Percentiles rank a stretch among this genome's conserved stretches.
Conservation (phyloP, 495 filamentous ascomycete species). For the Amorphotheca resinae region DNA sequence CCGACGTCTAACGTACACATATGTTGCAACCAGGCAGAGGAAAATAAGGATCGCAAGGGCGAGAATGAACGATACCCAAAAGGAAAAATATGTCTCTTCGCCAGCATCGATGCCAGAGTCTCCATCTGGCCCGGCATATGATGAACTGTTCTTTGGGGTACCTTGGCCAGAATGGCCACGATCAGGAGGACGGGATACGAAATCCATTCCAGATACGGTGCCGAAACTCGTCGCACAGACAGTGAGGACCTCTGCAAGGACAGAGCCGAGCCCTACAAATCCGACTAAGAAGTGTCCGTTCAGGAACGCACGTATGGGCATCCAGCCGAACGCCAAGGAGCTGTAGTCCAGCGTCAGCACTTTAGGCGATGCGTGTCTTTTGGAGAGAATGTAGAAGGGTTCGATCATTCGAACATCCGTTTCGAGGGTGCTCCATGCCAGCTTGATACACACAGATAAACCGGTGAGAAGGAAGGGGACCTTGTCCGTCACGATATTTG, state of each 20-base stretch:
- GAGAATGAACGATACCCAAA: conserved; percentile 45
- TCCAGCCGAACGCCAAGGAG: conserved; percentile 51
- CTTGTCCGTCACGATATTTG: conserved; percentile 41
- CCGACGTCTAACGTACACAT: conserved; percentile 42
- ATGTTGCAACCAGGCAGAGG: conserved; percentile 35
- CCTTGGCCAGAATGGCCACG: background rate
- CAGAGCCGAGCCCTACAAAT: conserved; percentile 45
- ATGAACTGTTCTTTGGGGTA: background rate
- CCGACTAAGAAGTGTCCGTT: conserved; percentile 53
- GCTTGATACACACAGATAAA: conserved; percentile 50
- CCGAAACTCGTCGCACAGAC: conserved; percentile 51
- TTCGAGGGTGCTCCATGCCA: conserved; percentile 57
- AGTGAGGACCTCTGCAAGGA: conserved; percentile 56
- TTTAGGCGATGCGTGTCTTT: conserved; percentile 46
- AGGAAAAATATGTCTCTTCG: conserved; percentile 48
- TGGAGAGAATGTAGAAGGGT: conserved; percentile 56
- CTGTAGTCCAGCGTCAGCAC: conserved; percentile 62
- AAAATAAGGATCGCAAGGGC: conserved; percentile 45
- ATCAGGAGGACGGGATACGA: conserved; percentile 16
- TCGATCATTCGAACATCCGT: conserved; percentile 61
- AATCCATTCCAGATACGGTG: conserved; percentile 43
- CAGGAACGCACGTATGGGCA: conserved; percentile 44
- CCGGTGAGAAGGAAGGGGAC: conserved; percentile 52
- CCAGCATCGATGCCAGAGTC: conserved; percentile 27
- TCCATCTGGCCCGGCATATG: background rate